Base-by-base conservation (phyloP, 2,329 filamentous ascomycete species). In the Monosporascus sp. region DNA sequence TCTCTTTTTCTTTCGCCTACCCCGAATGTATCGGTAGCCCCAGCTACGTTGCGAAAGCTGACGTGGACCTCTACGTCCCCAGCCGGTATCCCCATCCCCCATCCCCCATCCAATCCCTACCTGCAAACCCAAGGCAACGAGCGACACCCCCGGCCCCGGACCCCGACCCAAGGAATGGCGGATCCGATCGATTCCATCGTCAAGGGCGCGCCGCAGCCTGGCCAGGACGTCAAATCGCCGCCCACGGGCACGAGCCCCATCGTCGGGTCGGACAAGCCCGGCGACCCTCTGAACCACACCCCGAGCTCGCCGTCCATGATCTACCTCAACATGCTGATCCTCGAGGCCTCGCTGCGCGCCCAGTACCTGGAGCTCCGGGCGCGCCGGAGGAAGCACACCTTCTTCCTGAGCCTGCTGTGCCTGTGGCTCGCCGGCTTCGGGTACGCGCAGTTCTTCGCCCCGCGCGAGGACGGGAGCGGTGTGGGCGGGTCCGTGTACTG, bases 241-340 rank as follows among this genome's bases (percentile, higher is more conserved):
- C 69, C 73, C 59, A 62, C 71, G 50, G 66, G 70, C 62, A 73
- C 73, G 50, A 73, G 72, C 65, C 70, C 76, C 63, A 73, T 77
- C 63, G 73, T 77, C 66, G 62, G 74, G 59, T 61, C 75, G 62
- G 64, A 63, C 62, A 80, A 78, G 63, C 71, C 76, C 27, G 74
- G 75, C 67, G 91, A 95, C 68, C 90, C 91, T 27, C 82, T 93
- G 58, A 86, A 85, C 63, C 85, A 87, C 57, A 84, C 93, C 17
- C 92, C 92, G n/a, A 93, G 89, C 67, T 91, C 90, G 17, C 92
- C 92, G 46, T 90, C 91, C 52, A 94, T 96, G 78, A 97, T 99
- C 67, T 99, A 99, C 75, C 85, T 99, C 65, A 99, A 99, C 73
- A 87, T 99, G 24, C 83, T 99, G 55, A 95, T 99, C 64, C 89